phyloP scores from a whole-genome alignment of 139 green algal genomes.

The Edaphochlamys debaryana region DNA sequence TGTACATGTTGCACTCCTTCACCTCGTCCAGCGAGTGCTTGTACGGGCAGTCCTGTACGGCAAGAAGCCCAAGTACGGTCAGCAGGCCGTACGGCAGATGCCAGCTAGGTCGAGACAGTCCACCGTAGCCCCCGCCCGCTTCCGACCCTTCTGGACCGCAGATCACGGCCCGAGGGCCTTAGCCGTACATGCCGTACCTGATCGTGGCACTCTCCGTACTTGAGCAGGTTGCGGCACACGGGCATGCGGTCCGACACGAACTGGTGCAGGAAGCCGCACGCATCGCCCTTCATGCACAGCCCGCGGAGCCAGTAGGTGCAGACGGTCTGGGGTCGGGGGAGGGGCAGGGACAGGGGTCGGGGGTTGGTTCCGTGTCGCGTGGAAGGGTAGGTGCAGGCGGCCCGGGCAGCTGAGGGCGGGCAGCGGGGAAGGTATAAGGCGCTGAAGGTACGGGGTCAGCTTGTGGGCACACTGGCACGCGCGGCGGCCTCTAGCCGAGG shows the following conservation, averaged over 20 bases:
- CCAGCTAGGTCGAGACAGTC: too few species aligned
- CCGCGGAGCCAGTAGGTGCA: slow-evolving; percentile 97
- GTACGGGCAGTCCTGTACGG: slow-evolving; percentile 84
- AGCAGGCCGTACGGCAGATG: too few species aligned
- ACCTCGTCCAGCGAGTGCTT: slow-evolving; percentile 95
- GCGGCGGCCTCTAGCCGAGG: too few species aligned
- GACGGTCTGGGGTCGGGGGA: slow-evolving; percentile 83
- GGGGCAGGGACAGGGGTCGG: background rate
- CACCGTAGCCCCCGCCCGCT: too few species aligned
- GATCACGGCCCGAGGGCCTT: too few species aligned
- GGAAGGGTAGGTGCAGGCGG: background rate
- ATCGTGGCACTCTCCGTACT: slow-evolving; percentile 91
- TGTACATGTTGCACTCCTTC: slow-evolving; percentile 99
- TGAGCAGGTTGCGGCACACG: slow-evolving; percentile 67
- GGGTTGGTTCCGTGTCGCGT: background rate
- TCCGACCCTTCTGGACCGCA: too few species aligned
- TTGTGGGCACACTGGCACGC: too few species aligned
- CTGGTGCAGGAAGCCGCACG: slow-evolving; percentile 97
- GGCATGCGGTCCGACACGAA: slow-evolving; percentile 72
- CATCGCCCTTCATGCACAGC: slow-evolving; percentile 97
- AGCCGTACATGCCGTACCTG: slow-evolving; percentile 80
- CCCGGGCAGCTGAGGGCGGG: too few species aligned
- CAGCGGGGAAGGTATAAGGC: too few species aligned
- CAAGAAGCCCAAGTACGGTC: too few species aligned
- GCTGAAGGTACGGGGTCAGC: too few species aligned